Conservation (phyloP, 1,284 basidiomycete genomes). For the Fomitopsis palustris region DNA sequence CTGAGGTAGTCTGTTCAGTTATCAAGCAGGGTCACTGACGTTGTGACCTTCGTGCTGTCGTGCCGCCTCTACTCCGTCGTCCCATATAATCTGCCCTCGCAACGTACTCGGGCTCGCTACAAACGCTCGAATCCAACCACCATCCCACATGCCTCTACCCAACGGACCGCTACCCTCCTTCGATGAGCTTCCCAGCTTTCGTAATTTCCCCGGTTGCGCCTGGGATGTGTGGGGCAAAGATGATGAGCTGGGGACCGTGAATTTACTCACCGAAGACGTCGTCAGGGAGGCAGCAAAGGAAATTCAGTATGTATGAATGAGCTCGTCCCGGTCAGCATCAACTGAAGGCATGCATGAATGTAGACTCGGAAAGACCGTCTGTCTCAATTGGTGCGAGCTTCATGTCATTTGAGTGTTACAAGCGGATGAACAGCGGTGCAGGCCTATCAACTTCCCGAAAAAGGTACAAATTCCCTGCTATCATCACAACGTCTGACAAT, state of each 20-base stretch:
- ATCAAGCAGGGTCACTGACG: too few species aligned
- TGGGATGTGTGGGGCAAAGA: slow-evolving; percentile 72
- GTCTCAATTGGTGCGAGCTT: slow-evolving; percentile 55
- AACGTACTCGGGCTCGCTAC: neutral
- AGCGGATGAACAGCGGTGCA: slow-evolving; percentile 19
- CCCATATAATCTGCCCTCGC: neutral
- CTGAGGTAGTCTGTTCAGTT: neutral
- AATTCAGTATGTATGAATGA: slow-evolving; percentile 43
- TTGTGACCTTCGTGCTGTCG: neutral
- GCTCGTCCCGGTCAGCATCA: neutral
- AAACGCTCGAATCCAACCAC: neutral
- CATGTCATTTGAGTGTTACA: neutral
- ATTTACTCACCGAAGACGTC: slow-evolving; percentile 62
- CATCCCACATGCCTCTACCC: neutral
- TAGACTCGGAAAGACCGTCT: slow-evolving; percentile 54
- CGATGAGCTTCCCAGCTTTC: slow-evolving; percentile 58
- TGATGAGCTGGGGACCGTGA: slow-evolving; percentile 70
- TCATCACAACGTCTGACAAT: too few species aligned
- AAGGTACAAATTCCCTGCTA: slow-evolving; percentile 35
- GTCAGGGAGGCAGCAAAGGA: slow-evolving; percentile 59
- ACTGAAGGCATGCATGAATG: neutral
- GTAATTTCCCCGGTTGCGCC: slow-evolving; percentile 58
- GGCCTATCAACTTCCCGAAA: slow-evolving; percentile 67
- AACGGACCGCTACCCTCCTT: slow-evolving; percentile 45
- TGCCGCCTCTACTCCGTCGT: neutral